These are phyloP conservation scores for Fusarium foetens DNA, from an alignment of 2,329 filamentous ascomycete genomes.

Conservation along the genomic window DNA sequence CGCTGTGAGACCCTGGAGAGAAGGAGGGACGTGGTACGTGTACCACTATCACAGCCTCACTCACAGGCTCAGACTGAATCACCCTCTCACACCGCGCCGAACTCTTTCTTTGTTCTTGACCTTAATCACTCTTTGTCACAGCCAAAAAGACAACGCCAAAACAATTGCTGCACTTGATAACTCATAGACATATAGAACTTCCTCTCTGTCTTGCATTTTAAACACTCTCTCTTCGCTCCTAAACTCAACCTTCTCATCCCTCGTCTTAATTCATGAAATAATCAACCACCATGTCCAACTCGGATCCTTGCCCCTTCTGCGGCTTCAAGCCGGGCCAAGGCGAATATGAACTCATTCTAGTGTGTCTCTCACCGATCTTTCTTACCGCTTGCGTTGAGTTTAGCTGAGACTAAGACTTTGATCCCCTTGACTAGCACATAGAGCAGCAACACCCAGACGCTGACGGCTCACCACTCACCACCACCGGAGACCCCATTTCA, in stretches of 20 bases:
- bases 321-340: conserved; percentile 45
- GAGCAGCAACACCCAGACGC: conserved; percentile 43
- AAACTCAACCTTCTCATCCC: not conserved
- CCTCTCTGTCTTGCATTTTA: not conserved
- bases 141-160: not conserved
- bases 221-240: not conserved
- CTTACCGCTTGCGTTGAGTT: not conserved
- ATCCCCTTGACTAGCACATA: conserved; percentile 41
- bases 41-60: conserved; percentile 35
- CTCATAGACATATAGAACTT: not conserved
- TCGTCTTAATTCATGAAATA: not conserved
- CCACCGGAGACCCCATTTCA: conserved; percentile 13
- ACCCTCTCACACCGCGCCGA: conserved; percentile 4
- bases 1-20: not conserved
- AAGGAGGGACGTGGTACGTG: conserved; percentile 16
- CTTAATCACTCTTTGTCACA: not conserved
- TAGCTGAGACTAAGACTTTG: conserved; percentile 25
- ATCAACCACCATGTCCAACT: conserved; percentile 9
- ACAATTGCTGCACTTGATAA: not conserved
- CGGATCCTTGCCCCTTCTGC: conserved; percentile 51
- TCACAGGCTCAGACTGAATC: conserved; percentile 7
- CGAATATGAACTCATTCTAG: conserved; percentile 51
- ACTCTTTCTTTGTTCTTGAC: conserved; percentile 22
- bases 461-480: conserved; percentile 22
- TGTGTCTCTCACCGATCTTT: conserved; percentile 34